Evolutionary conservation across 306 rosid species (phyloP).

Genomic region (Vachellia pachyceras): DNA sequence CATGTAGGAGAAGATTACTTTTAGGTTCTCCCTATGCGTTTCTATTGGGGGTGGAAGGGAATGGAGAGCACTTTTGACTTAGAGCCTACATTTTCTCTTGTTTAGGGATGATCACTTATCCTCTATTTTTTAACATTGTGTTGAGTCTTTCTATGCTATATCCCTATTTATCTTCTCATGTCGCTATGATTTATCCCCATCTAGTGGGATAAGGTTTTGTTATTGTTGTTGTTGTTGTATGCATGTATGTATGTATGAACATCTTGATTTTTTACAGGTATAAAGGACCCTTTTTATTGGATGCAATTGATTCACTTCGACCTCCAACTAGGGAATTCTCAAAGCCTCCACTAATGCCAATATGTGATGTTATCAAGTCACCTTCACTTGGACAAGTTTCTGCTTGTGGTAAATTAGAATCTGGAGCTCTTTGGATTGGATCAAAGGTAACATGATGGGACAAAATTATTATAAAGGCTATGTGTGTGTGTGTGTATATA

Average conservation of each 20-base stretch:
- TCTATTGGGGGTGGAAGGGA: not conserved
- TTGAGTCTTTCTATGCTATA: not conserved
- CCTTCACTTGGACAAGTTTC: conserved; percentile 76
- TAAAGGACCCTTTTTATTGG: conserved; percentile 77
- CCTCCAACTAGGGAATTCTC: conserved; percentile 88
- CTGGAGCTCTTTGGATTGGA: conserved; percentile 94
- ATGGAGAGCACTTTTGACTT: not conserved
- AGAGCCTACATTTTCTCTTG: not conserved
- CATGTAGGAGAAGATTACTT: not conserved
- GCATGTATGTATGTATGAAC: too few species aligned
- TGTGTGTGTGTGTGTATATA: too few species aligned
- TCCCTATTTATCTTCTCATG: too few species aligned
- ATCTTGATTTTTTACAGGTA: conserved; percentile 69
- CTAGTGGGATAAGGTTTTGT: too few species aligned
- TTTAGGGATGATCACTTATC: not conserved
- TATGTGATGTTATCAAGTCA: conserved; percentile 84
- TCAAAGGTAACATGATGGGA: conserved; percentile 67
- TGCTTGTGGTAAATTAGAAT: conserved; percentile 94
- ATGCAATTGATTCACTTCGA: conserved; percentile 83
- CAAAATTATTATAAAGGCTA: conserved; percentile 8
- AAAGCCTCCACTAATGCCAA: conserved; percentile 89
- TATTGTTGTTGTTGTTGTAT: too few species aligned
- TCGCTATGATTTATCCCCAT: too few species aligned
- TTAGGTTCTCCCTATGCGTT: not conserved
- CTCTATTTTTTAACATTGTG: not conserved